Conservation (phyloP, 257 asterid species). For the Solanum piurae region DNA sequence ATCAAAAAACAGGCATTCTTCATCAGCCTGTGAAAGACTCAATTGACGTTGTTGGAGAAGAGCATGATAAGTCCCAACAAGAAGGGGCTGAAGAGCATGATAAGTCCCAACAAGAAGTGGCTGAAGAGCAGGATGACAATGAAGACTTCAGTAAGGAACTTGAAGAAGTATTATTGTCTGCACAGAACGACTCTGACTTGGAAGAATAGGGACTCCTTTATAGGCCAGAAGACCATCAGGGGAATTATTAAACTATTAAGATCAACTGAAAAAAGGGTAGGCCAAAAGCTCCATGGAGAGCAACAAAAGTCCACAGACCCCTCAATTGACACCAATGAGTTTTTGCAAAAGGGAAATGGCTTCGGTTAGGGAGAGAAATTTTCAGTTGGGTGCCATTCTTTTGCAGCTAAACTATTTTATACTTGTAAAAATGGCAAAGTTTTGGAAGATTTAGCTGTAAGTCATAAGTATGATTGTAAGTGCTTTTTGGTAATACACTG, state of each 20-base stretch:
- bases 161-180: conserved; percentile 12
- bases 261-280: neutral
- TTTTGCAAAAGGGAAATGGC: neutral
- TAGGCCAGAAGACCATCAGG: neutral
- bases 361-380: neutral
- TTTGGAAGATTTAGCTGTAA: neutral
- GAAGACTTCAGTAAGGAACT: conserved; percentile 24
- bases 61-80: neutral
- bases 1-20: conserved; percentile 32
- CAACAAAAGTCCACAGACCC: neutral
- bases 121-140: neutral
- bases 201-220: neutral
- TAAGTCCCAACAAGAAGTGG: neutral
- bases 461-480: neutral
- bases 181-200: conserved; percentile 4
- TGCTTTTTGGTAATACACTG: neutral
- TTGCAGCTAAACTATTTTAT: neutral
- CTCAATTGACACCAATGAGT: too few species aligned
- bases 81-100: neutral
- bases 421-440: neutral
- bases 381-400: neutral
- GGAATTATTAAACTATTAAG: neutral
- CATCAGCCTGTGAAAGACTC: neutral
- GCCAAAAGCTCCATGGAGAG: neutral
- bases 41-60: neutral